phyloP scores from a whole-genome alignment of 139 green algal species.

The Axilococcus clingmanii region DNA sequence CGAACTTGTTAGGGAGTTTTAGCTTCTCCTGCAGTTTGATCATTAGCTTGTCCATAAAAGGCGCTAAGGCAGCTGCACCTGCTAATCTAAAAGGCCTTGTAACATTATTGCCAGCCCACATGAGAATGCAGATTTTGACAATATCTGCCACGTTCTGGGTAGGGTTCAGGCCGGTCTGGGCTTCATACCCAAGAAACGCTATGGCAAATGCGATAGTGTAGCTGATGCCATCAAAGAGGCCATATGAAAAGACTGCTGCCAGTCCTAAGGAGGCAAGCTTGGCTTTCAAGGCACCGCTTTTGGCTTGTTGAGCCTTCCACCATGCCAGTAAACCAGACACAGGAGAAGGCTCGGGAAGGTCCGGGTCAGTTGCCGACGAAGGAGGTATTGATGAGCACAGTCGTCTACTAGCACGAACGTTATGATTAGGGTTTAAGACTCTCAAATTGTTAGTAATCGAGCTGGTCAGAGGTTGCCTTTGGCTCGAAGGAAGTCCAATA shows the following conservation, averaged over 20 bases:
- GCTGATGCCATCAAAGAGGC: slow-evolving; percentile 9
- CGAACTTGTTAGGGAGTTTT: slow-evolving; percentile 11
- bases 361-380: background rate
- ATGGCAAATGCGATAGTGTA: slow-evolving; percentile 31
- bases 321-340: slow-evolving; percentile 2
- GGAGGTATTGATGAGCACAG: background rate
- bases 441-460: no score
- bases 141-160: slow-evolving; percentile 26
- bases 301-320: slow-evolving; percentile 6
- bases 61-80: slow-evolving; percentile 21
- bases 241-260: slow-evolving; percentile 24
- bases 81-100: slow-evolving; percentile 27
- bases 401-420: no score
- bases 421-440: no score
- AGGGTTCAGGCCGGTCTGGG: slow-evolving; percentile 24
- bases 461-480: no score
- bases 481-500: no score
- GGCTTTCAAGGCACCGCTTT: slow-evolving; percentile 1
- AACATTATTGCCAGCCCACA: slow-evolving; percentile 33
- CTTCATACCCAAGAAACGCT: slow-evolving; percentile 25
- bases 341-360: background rate
- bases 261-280: slow-evolving; percentile 13
- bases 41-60: slow-evolving; percentile 28
- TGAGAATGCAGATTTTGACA: slow-evolving; percentile 29
- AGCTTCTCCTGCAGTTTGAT: slow-evolving; percentile 12